Evolutionary conservation across 2,329 filamentous ascomycete genomes (phyloP), one percentile per base, ranked within the genome.

Genomic region (Neopestalotiopsis sp.): DNA sequence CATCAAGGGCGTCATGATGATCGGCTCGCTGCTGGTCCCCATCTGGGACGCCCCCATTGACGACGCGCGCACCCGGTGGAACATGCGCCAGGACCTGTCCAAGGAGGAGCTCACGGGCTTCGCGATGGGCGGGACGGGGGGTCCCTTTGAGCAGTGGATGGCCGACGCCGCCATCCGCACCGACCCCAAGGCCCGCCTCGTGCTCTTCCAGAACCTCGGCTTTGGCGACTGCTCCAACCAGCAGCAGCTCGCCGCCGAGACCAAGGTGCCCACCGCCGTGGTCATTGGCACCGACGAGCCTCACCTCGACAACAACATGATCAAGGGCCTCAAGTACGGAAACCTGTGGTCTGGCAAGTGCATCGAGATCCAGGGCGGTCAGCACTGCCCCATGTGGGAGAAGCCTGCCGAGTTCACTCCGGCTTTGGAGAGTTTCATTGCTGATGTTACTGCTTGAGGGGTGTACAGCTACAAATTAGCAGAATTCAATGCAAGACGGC

Each of bases 91-190:
- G 56, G 56, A 58, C 20, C 28, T 58, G 56, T 58, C 56, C 14
- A 20, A 14, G 17, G 56, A 58, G 56, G 56, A 58, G 28, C 56
- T 58, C 56, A 58, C 56, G 7, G 56, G 20, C n/a, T 58, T 58
- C 56, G n/a, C 56, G 9, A 58, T 24, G 28, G 28, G 56, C 10
- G 56, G 20, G 10, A 58, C 56, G 9, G 56, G 56, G 1, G 56
- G 56, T 2, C 56, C 56, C 1, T 58, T 24, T 3, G 56, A 58
- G 56, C 56, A 58, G 56, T 58, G 56, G 56, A 58, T 58, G 56
- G 56, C 56, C 56, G 56, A 58, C 20, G n/a, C 56, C 28, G 56
- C 56, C 56, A 58, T 58, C 56, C 56, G 56, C n/a, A 58, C 56
- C 56, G 56, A 58, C 56, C 28, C 56, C 56, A 58, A 30, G 28